A percentile compares a stretch with the other conserved stretches of the same genome.
phyloP scores from a whole-genome alignment of 2,329 filamentous ascomycete species.

The Ceratocystis cubensis region DNA sequence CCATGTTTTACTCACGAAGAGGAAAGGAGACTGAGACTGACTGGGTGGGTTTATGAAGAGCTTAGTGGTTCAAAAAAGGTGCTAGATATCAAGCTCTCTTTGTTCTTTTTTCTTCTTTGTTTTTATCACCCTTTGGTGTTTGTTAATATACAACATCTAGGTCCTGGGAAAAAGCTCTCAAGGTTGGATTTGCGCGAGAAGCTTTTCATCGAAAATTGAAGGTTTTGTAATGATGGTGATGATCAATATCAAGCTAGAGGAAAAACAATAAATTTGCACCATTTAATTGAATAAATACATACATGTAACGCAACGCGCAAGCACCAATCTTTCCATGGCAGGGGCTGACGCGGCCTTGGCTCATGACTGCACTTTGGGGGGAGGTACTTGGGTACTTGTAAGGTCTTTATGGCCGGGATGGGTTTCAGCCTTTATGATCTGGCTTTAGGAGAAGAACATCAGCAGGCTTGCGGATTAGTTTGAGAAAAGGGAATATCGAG shows the following conservation, averaged over 20 bases:
- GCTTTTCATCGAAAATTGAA: neutral
- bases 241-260: neutral
- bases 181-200: neutral
- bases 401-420: neutral
- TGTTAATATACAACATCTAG: too few species aligned
- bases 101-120: too few species aligned
- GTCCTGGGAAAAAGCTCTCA: neutral
- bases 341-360: conserved; percentile 13
- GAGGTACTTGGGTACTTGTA: neutral
- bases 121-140: too few species aligned
- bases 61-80: too few species aligned
- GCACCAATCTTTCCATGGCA: conserved; percentile 11
- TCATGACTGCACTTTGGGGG: neutral
- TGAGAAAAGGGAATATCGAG: too few species aligned
- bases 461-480: too few species aligned
- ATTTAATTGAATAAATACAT: neutral
- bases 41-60: too few species aligned
- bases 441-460: neutral
- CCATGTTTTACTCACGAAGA: too few species aligned
- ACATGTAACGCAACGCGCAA: conserved; percentile 16
- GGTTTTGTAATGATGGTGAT: neutral
- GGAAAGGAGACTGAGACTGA: too few species aligned
- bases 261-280: neutral
- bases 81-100: too few species aligned
- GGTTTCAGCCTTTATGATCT: neutral